Conservation (phyloP, 208 protist species). For the Leishmania gerbilli region DNA sequence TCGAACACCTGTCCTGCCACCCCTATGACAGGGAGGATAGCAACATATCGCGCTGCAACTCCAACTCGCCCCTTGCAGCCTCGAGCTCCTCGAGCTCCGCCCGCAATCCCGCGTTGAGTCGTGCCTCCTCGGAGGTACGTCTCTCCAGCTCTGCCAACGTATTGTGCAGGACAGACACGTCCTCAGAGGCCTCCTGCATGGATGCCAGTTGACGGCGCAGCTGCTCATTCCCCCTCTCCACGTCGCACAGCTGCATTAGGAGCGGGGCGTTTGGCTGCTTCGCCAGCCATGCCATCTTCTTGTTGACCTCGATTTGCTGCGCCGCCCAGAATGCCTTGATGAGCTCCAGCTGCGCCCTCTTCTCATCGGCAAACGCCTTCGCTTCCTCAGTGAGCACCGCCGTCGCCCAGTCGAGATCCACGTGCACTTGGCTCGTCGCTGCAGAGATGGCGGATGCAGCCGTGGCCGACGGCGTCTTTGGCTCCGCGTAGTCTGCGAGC, state of each 20-base stretch:
- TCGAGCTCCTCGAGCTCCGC: constrained; percentile 37
- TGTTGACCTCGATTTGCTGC: constrained; percentile 33
- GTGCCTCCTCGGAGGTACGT: constrained; percentile 11
- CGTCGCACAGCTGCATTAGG: constrained; percentile 36
- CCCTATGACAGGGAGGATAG: neutral
- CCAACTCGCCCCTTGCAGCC: constrained; percentile 18
- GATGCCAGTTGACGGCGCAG: constrained; percentile 8
- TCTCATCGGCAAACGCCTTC: constrained; percentile 20
- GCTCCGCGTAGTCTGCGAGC: constrained; percentile 14
- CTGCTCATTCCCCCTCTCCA: constrained; percentile 25
- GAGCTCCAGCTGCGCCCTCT: constrained; percentile 8
- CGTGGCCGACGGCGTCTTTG: neutral
- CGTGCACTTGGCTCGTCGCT: neutral
- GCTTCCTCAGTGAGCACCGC: constrained; percentile 19
- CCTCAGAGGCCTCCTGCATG: neutral
- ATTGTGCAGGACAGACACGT: constrained; percentile 10
- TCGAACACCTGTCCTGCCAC: too few relatives aligned
- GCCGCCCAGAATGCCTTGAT: constrained; percentile 18
- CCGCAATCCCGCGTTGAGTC: constrained; percentile 17
- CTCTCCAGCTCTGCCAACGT: constrained; percentile 10
- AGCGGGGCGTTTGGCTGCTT: constrained; percentile 45
- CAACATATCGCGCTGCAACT: constrained; percentile 20
- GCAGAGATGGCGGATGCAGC: neutral
- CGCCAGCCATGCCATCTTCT: constrained; percentile 54
- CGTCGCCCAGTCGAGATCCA: constrained; percentile 6